Base-by-base conservation (phyloP, 805 yeast species). In the Citeromyces matritensis region DNA sequence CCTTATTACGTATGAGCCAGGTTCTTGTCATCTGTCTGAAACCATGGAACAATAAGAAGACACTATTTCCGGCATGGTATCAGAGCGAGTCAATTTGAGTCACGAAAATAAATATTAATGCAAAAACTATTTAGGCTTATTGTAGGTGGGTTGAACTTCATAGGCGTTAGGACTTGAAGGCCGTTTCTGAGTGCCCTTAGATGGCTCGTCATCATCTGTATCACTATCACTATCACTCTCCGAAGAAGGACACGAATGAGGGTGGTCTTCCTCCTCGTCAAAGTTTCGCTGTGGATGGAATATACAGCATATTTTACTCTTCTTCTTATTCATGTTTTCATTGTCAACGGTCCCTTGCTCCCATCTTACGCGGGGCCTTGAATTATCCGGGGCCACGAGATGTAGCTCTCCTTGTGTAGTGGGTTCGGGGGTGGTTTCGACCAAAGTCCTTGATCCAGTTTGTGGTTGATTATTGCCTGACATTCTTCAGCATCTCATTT, bases 231-330 rank as follows among this genome's bases (percentile, higher is more conserved):
- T 39, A 24, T 26, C 30, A 9, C 30, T 11, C 24, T 37, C 19
- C 23, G 32, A 15, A 31, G 43, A 8, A 14, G 37, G 9, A 34
- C 47, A n/a, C 35, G 44, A 27, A 3, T 42, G 35, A 11, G 30
- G 35, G 28, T 51, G 58, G 15, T 45, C 57, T 24, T 48, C 54
- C 6, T 49, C 58, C 24, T 70, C 80, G 26, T 73, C 76, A 39
- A 65, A 67, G 33, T 63, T 66, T 14, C 61, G 57, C 32, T 81
- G 74, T 35, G 95, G 91, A 60, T 86, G 79, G 60, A 72, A 81
- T 7, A 82, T 81, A 41, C 94, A 81, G 44, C 94, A 82, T n/a
- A 81, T 78, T 52, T 88, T 88, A 9, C 94, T 71, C 48, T 84
- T 85, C 58, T 91, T 91, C 57, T 72, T 82, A 46, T 78, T 69